These are phyloP conservation scores for Ophiostoma himal-ulmi DNA, from an alignment of 2,329 filamentous ascomycete genomes.

Conservation along the genomic window DNA sequence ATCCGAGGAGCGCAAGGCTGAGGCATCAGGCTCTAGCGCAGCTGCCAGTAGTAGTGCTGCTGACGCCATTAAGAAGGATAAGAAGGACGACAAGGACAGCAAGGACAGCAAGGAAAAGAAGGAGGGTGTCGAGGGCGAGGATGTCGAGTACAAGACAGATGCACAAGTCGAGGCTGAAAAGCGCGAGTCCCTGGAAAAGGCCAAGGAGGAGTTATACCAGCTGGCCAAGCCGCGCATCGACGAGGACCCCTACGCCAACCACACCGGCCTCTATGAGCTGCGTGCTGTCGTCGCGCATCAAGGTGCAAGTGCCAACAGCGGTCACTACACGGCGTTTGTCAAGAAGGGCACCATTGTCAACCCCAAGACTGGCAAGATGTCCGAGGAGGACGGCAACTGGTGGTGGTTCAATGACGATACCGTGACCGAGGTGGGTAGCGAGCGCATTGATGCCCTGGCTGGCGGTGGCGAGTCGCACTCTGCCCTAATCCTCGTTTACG, in stretches of 20 bases:
- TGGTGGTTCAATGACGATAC: conserved; percentile 99
- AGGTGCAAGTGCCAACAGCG: conserved; percentile 91
- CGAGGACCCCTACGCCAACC: conserved; percentile 77
- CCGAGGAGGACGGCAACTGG: conserved; percentile 88
- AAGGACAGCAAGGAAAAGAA: conserved; percentile 28
- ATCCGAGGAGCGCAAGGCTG: conserved; percentile 35
- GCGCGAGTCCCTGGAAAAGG: conserved; percentile 63
- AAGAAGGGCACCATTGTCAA: conserved; percentile 79
- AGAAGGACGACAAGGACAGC: conserved; percentile 37
- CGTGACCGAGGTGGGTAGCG: conserved; percentile 82
- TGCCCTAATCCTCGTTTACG: conserved; percentile 73
- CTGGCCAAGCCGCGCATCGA: conserved; percentile 70
- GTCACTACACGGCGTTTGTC: conserved; percentile 95
- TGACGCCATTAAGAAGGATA: conserved; percentile 37
- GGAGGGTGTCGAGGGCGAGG: conserved; percentile 54
- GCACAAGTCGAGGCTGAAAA: conserved; percentile 86
- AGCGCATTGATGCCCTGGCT: conserved; percentile 84
- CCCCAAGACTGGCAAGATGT: conserved; percentile 67
- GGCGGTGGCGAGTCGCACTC: conserved; percentile 87
- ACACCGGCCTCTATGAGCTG: conserved; percentile 91
- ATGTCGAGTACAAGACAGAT: conserved; percentile 81
- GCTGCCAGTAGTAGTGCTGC: conserved; percentile 37
- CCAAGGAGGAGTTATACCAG: conserved; percentile 81
- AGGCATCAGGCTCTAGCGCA: conserved; percentile 11
- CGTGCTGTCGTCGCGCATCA: conserved; percentile 94